phyloP scores from a whole-genome alignment of 179 eudicot species.

The Patellifolia procumbens region DNA sequence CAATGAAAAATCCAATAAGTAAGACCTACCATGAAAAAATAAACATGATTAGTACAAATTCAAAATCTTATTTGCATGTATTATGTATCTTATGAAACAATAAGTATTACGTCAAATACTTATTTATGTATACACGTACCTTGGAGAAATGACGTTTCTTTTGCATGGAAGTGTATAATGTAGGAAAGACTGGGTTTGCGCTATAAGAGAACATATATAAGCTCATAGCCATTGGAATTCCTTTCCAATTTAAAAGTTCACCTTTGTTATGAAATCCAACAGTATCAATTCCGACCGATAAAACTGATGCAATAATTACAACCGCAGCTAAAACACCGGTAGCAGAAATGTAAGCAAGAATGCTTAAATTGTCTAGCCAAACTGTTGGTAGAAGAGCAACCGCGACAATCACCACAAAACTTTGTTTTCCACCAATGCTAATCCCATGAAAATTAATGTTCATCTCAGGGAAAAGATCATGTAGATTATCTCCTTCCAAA shows the following conservation, averaged over 20 bases:
- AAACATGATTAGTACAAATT: too few relatives aligned
- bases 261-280: conserved; percentile 48
- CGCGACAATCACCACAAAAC: conserved; percentile 33
- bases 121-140: too few relatives aligned
- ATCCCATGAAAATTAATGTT: conserved; percentile 14
- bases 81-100: too few relatives aligned
- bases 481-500: conserved; percentile 64
- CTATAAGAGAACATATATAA: conserved; percentile 75
- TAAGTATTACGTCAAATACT: too few relatives aligned
- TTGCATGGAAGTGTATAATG: conserved; percentile 74
- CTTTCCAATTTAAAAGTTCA: conserved; percentile 49
- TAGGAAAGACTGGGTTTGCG: conserved; percentile 85
- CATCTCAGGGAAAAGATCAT: conserved; percentile 25
- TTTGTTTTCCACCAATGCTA: conserved; percentile 20
- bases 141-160: conserved; percentile 63
- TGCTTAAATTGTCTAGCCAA: conserved; percentile 28
- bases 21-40: conserved; percentile 57
- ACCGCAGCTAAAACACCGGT: conserved; percentile 29
- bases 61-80: too few relatives aligned
- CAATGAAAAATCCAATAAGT: conserved; percentile 51
- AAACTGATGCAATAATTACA: conserved; percentile 23
- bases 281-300: conserved; percentile 29
- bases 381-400: conserved; percentile 31
- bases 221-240: conserved; percentile 66
- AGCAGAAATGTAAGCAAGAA: conserved; percentile 32